Evolutionary conservation across 2,329 filamentous ascomycete genomes (phyloP).

Genomic region (Penicillium digitatum): DNA sequence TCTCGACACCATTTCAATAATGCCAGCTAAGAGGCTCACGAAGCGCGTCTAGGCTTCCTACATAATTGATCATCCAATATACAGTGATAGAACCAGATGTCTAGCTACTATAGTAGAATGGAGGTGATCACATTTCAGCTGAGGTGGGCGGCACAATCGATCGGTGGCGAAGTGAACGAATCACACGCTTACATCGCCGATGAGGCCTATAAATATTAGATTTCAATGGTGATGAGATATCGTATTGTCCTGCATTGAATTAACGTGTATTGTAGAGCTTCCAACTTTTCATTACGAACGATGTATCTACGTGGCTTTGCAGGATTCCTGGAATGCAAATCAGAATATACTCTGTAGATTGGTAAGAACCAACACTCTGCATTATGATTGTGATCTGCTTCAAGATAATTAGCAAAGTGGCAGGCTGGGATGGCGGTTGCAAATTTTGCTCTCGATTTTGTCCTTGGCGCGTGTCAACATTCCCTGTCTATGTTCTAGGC

Average conservation of each 20-base stretch:
- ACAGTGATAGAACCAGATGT: background rate
- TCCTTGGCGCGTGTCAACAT: slow-evolving; percentile 1
- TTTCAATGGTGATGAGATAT: background rate
- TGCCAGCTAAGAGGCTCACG: background rate
- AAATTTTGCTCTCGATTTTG: background rate
- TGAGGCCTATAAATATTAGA: background rate
- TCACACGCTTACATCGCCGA: background rate
- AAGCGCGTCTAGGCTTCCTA: background rate
- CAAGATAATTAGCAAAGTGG: background rate
- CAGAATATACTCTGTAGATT: background rate
- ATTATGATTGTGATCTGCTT: background rate
- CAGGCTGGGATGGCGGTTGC: slow-evolving; percentile 1
- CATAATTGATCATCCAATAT: background rate
- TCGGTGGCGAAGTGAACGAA: background rate
- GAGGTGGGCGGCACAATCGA: background rate
- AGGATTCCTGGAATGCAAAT: background rate
- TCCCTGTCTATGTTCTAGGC: background rate
- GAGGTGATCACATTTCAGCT: slow-evolving; percentile 5
- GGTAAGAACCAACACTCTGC: background rate
- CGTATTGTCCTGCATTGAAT: background rate
- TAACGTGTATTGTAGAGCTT: background rate
- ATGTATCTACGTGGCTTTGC: background rate
- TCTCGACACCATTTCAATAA: too few relatives aligned
- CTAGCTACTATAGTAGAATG: background rate
- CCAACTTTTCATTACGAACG: background rate